Conservation (phyloP, 2,329 filamentous ascomycete genomes). For the Epichloe festucae region DNA sequence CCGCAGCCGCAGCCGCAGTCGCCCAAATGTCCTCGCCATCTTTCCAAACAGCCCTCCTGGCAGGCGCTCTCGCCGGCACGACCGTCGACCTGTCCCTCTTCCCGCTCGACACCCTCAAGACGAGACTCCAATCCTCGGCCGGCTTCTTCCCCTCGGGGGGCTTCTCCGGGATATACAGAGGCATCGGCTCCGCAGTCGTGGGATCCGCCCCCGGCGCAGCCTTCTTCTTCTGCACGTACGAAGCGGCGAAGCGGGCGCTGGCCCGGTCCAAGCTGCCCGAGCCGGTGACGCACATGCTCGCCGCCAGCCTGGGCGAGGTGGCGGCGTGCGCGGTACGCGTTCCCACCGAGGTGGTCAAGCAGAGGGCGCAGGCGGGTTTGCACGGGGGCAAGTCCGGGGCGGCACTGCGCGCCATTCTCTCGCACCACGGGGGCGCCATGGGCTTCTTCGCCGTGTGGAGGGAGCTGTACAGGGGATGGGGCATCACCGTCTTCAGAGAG, state of each 20-base stretch:
- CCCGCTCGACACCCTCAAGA: conserved; percentile 97
- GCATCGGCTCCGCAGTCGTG: conserved; percentile 77
- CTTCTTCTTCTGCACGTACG: conserved; percentile 95
- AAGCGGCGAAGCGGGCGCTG: conserved; percentile 47
- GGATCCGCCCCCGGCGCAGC: conserved; percentile 89
- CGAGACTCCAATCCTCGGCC: conserved; percentile 72
- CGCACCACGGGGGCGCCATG: conserved; percentile 23
- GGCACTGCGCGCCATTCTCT: conserved; percentile 59
- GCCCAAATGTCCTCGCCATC: conserved; percentile 16
- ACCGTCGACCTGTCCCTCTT: conserved; percentile 95
- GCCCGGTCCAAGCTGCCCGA: conserved; percentile 22
- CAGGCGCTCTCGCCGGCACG: conserved; percentile 83
- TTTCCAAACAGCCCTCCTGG: conserved; percentile 53
- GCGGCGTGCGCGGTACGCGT: conserved; percentile 87
- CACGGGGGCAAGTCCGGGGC: conserved; percentile 56
- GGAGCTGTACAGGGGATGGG: conserved; percentile 85
- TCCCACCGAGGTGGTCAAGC: conserved; percentile 94
- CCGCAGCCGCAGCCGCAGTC: too few relatives aligned
- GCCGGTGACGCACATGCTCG: conserved; percentile 59
- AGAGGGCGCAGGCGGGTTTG: conserved; percentile 80
- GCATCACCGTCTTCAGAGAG: conserved; percentile 86
- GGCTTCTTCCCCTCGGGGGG: conserved; percentile 81
- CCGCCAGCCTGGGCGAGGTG: conserved; percentile 76
- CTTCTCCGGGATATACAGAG: conserved; percentile 84
- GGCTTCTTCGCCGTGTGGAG: conserved; percentile 51